Evolutionary conservation across 768 basidiomycete species (phyloP).

Genomic region (Lentinula sp.): DNA sequence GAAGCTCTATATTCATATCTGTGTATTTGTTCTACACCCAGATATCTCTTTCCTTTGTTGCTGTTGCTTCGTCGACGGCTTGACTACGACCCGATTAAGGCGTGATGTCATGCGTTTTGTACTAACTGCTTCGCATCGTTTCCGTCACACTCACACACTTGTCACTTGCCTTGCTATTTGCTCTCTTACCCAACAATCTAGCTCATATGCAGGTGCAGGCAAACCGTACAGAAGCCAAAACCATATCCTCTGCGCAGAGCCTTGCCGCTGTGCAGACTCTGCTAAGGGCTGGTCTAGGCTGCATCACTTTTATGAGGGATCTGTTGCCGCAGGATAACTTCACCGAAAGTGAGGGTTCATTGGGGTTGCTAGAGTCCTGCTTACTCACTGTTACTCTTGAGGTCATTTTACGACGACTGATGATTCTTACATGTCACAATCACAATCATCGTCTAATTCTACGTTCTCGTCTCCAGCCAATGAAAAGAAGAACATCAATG

Average conservation of each 20-base stretch:
- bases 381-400: slow-evolving; percentile 15
- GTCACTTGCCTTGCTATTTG: too few species aligned
- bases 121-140: too few species aligned
- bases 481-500: slow-evolving; percentile 41
- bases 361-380: neutral
- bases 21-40: too few species aligned
- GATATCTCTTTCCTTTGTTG: too few species aligned
- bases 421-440: slow-evolving; percentile 26
- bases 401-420: slow-evolving; percentile 52
- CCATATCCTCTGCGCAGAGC: slow-evolving; percentile 54
- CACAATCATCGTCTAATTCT: slow-evolving; percentile 21
- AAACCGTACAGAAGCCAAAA: slow-evolving; percentile 28
- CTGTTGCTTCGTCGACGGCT: too few species aligned
- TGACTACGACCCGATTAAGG: too few species aligned
- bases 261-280: slow-evolving; percentile 67
- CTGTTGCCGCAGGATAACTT: slow-evolving; percentile 79
- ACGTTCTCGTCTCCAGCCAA: slow-evolving; percentile 30
- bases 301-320: slow-evolving; percentile 73
- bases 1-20: too few species aligned
- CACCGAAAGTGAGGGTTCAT: slow-evolving; percentile 41
- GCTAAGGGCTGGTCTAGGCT: slow-evolving; percentile 65
- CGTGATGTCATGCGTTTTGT: too few species aligned
- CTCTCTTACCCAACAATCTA: neutral
- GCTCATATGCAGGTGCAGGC: slow-evolving; percentile 34
- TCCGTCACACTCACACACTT: too few species aligned